phyloP scores from a whole-genome alignment of 2,329 filamentous ascomycete genomes.

The Drechslerella stenobrocha region DNA sequence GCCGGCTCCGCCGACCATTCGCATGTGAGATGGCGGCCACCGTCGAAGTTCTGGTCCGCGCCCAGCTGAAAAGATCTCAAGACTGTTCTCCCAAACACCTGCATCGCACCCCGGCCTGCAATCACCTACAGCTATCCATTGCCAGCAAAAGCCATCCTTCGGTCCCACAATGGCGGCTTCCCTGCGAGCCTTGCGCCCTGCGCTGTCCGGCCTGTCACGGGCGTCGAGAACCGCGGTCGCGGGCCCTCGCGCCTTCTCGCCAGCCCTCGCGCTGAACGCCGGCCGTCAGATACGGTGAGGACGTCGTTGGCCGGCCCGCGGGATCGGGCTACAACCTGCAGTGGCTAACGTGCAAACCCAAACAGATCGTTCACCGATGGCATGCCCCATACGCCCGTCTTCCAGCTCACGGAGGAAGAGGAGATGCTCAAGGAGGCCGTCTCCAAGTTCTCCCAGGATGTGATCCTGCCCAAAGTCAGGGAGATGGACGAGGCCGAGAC shows the following conservation, averaged over 20 bases:
- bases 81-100: too few species aligned
- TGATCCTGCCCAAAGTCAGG: constrained; percentile 85
- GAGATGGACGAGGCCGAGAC: constrained; percentile 97
- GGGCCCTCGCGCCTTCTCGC: constrained; percentile 25
- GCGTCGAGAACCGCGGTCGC: constrained; percentile 30
- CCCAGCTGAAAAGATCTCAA: too few species aligned
- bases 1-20: too few species aligned
- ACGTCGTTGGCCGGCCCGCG: background rate
- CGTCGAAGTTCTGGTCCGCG: too few species aligned
- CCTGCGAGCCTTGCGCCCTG: constrained; percentile 40
- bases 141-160: background rate
- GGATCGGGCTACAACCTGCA: background rate
- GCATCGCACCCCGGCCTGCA: too few species aligned
- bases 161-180: constrained; percentile 33
- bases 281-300: constrained; percentile 40
- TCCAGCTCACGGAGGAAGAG: constrained; percentile 88
- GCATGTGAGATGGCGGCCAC: too few species aligned
- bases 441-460: constrained; percentile 83
- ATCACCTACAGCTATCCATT: too few species aligned
- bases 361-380: constrained; percentile 37
- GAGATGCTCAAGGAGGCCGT: constrained; percentile 85
- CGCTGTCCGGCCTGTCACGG: constrained; percentile 36
- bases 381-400: constrained; percentile 72
- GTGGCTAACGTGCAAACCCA: background rate
- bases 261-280: constrained; percentile 30